A percentile compares a stretch with the other conserved stretches of the same genome.
Conservation (phyloP, 129 eudicot species). For the Mikania micrantha region DNA sequence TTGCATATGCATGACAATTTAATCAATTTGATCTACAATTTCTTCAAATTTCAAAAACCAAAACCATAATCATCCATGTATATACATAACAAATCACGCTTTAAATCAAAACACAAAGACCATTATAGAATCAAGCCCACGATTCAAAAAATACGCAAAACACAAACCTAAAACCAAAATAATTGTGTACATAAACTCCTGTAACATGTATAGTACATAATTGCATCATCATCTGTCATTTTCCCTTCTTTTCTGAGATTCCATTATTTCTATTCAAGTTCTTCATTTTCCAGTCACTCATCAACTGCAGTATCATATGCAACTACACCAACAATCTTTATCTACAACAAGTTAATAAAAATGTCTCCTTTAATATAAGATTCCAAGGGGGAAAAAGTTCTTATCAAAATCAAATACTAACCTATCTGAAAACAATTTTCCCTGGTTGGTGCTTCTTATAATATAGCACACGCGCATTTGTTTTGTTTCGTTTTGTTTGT, state of each 20-base stretch:
- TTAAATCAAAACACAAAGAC: slow-evolving; percentile 13
- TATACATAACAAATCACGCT: slow-evolving; percentile 17
- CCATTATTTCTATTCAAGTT: slow-evolving; percentile 7
- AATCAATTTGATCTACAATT: not conserved
- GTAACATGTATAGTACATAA: slow-evolving; percentile 29
- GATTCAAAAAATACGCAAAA: slow-evolving; percentile 21
- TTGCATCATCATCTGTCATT: slow-evolving; percentile 5
- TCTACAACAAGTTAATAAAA: slow-evolving; percentile 21
- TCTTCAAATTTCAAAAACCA: not conserved
- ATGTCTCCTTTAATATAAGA: not conserved
- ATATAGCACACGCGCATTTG: slow-evolving; percentile 21
- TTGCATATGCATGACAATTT: not conserved
- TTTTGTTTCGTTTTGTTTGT: slow-evolving; percentile 18
- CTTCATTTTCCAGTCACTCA: slow-evolving; percentile 14
- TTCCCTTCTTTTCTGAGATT: slow-evolving; percentile 9
- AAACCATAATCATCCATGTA: slow-evolving; percentile 9
- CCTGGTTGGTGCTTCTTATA: slow-evolving; percentile 14
- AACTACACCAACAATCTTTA: slow-evolving; percentile 22
- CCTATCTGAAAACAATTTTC: not conserved
- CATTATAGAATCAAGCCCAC: slow-evolving; percentile 2
- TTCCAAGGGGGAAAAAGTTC: not conserved
- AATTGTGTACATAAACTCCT: slow-evolving; percentile 13
- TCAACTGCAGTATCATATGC: slow-evolving; percentile 20
- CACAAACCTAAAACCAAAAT: slow-evolving; percentile 14
- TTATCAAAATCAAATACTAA: slow-evolving; percentile 5